Conservation (phyloP, 2,329 filamentous ascomycete species). For the Thermoascus crustaceus region DNA sequence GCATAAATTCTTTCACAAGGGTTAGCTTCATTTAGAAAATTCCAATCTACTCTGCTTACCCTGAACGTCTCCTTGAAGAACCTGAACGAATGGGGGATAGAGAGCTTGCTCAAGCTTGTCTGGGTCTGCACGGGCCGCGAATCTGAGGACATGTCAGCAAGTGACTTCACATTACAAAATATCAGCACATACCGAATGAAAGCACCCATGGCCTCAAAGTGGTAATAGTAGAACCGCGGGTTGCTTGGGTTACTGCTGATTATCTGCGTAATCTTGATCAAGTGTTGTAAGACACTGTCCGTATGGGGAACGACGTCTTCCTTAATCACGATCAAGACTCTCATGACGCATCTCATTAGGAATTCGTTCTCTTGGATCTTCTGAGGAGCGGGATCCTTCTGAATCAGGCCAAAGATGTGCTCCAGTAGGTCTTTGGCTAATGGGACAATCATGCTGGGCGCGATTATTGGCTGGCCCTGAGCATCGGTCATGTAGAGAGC, state of each 20-base stretch:
- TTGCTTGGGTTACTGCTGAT: slow-evolving; percentile 96
- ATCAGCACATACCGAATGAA: slow-evolving; percentile 62
- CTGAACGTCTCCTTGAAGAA: slow-evolving; percentile 74
- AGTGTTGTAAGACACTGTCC: slow-evolving; percentile 71
- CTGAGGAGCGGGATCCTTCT: slow-evolving; percentile 71
- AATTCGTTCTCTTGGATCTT: slow-evolving; percentile 99
- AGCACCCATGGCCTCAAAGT: slow-evolving; percentile 90
- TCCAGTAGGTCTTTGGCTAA: slow-evolving; percentile 78
- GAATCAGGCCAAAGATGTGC: slow-evolving; percentile 85
- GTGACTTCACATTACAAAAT: too few species aligned
- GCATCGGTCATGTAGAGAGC: slow-evolving; percentile 76
- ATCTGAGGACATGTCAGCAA: slow-evolving; percentile 35
- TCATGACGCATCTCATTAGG: slow-evolving; percentile 97
- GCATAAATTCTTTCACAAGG: slow-evolving; percentile 65
- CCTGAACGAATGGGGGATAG: slow-evolving; percentile 72
- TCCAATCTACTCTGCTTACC: slow-evolving; percentile 41
- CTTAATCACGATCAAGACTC: slow-evolving; percentile 87
- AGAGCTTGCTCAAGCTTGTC: slow-evolving; percentile 70
- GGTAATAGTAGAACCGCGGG: slow-evolving; percentile 95
- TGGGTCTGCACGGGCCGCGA: slow-evolving; percentile 59
- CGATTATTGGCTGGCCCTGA: slow-evolving; percentile 68
- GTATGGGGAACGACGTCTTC: slow-evolving; percentile 67
- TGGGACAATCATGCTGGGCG: slow-evolving; percentile 67
- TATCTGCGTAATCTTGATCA: slow-evolving; percentile 81
- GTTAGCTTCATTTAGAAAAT: slow-evolving; percentile 22